Evolutionary conservation across 2,329 filamentous ascomycete species (phyloP).

Genomic region (Cryphonectria radicalis): DNA sequence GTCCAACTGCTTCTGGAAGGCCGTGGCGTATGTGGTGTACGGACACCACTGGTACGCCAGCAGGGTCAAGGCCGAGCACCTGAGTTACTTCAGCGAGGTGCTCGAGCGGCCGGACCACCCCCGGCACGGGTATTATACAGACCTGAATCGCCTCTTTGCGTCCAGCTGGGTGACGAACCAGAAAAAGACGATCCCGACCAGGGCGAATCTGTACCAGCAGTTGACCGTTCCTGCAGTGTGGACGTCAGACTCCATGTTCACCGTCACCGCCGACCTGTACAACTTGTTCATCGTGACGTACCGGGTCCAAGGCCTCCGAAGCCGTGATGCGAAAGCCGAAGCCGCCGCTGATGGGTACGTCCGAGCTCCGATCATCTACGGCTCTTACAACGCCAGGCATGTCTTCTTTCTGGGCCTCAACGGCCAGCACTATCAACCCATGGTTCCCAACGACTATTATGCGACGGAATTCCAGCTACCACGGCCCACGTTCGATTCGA

Average conservation of each 20-base stretch:
- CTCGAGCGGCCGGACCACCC: conserved; percentile 35
- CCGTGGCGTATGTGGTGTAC: conserved; percentile 37
- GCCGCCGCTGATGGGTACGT: conserved; percentile 3
- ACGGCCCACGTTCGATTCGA: conserved; percentile 33
- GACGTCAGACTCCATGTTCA: conserved; percentile 36
- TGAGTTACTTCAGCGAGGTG: conserved; percentile 36
- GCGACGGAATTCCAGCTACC: conserved; percentile 42
- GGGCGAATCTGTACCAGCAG: conserved; percentile 39
- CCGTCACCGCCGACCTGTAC: conserved; percentile 42
- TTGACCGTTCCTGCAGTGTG: conserved; percentile 38
- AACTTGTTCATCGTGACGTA: conserved; percentile 39
- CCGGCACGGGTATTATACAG: conserved; percentile 32
- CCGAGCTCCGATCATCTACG: conserved; percentile 29
- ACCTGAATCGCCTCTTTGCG: conserved; percentile 35
- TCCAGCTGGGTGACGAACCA: conserved; percentile 8
- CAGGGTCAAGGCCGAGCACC: conserved; percentile 42
- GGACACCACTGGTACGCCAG: conserved; percentile 35
- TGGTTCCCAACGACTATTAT: conserved; percentile 39
- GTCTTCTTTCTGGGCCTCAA: conserved; percentile 38
- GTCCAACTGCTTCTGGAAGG: conserved; percentile 41
- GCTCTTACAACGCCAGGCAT: conserved; percentile 41
- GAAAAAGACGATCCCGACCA: not conserved
- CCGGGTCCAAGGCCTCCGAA: not conserved
- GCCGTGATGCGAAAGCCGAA: not conserved
- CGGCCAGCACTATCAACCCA: conserved; percentile 39